phyloP scores from a whole-genome alignment of 176 grass and related monocot genomes.

The Otatea glauca region DNA sequence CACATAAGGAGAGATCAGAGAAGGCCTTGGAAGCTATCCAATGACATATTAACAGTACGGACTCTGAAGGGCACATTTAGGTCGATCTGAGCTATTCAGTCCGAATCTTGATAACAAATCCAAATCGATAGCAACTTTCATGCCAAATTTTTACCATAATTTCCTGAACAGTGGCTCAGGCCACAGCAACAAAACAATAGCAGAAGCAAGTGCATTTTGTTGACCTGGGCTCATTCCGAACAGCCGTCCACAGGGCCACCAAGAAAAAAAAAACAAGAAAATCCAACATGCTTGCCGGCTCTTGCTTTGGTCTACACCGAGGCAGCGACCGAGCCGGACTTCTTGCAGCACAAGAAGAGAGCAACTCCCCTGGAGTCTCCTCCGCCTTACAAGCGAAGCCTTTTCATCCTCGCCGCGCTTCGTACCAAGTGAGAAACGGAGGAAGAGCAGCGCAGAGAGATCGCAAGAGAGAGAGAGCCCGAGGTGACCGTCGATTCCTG shows the following conservation, averaged over 20 bases:
- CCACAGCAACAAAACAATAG: too few relatives aligned
- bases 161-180: too few relatives aligned
- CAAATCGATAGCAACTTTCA: not conserved
- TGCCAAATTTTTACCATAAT: not conserved
- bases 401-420: not conserved
- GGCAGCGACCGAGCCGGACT: not conserved
- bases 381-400: not conserved
- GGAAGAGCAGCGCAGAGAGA: not conserved
- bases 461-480: not conserved
- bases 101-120: too few relatives aligned
- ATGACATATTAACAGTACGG: too few relatives aligned
- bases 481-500: not conserved
- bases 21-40: too few relatives aligned
- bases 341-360: constrained; percentile 49
- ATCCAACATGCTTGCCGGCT: too few relatives aligned
- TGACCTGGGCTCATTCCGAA: too few relatives aligned
- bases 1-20: too few relatives aligned
- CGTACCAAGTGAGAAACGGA: not conserved
- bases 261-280: too few relatives aligned
- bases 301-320: not conserved
- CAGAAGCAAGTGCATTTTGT: too few relatives aligned
- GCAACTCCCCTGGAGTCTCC: not conserved
- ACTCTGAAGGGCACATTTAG: not conserved
- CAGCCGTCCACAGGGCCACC: too few relatives aligned
- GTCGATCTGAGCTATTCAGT: too few relatives aligned